Evolutionary conservation across 2,329 filamentous ascomycete species (phyloP), one percentile per base, ranked within the genome.

Genomic region (Curvularia verruculosa): DNA sequence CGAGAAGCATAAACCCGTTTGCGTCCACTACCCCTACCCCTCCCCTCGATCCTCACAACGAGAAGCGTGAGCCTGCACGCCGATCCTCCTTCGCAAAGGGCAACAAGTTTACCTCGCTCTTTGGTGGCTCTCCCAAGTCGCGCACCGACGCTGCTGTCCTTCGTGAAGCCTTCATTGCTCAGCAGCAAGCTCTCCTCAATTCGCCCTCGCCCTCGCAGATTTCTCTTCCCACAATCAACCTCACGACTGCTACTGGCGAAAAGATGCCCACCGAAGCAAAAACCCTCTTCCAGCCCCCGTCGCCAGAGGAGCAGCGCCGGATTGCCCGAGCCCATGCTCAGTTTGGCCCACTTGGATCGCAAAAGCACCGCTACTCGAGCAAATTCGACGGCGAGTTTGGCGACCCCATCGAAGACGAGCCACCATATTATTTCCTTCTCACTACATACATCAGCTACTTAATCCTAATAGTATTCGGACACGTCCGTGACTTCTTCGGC

Each of bases 381-480:
- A 87, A 89, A 77, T 92, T 96, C 75, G 87, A 89, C 60, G 94
- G 93, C 66, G 85, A 89, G 37, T 89, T 98, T 56, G 87, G 88
- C 44, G 86, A 92, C 36, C 93, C 94, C 5, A 82, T 98, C 58
- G 91, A 96, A 75, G 95, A 99, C 73, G 94, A 97, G 77, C 94
- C 95, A 40, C 92, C 94, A 18, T 98, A 97, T 81, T 98, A 93
- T 83, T 97, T 91, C 80, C 87, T 99, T 70, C 85, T 99, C 67
- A 98, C 95, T 34, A 99, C 95, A 71, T 99, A 99, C 82, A 91
- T 99, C 78, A 97, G 92, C 80, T 99, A 99, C 78, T 85, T 99
- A 63, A 88, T 98, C 66, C 85, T 99, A 70, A 98, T 99, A 75
- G 87, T 95, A 64, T 93, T 97, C 64, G 95, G 95, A 54, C 95